Base-by-base conservation (phyloP, 1,284 basidiomycete species). In the Microbotryum silenes-acaulis region DNA sequence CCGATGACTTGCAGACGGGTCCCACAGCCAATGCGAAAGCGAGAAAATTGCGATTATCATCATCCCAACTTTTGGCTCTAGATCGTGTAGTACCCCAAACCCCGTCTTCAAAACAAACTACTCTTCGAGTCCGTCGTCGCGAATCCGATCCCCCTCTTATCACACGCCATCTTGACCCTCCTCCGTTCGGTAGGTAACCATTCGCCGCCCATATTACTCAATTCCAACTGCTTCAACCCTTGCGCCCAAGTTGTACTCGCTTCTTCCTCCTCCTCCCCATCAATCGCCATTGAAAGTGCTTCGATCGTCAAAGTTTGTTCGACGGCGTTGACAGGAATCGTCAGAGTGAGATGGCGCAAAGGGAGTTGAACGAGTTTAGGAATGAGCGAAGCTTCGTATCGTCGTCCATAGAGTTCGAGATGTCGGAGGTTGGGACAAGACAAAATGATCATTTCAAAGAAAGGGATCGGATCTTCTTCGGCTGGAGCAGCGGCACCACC, bases 381-480 rank as follows among this genome's bases (percentile, higher is more conserved):
- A 46, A 64, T 6, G 20, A 62, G 21, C 9, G 33, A 20, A 4
- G 21, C 14, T 4, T 21, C 18, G 29, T 56, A 62, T 4, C 60
- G 53, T 2, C 60, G 46, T 8, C 60, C 60, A 31, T 49, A 62
- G 16, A 64, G 51, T 47, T 64, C 60, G 60, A 64, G 46, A 12
- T 52, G 60, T 27, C 50, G 48, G 44, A 63, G 44, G 18, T 42
- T 16, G 20, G 59, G 62, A 23, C 23, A 47, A 27, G 48, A 49
- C 4, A 44, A 27, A 31, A 63, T 9, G 48, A 63, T 16, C 7
- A 21, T 25, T 8, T 31, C 49, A 52, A 63, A 63, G 62, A 63
- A 63, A 31, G 59, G 59, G 12, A 27, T 49, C 2, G 51, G 52
- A 8, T 42, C 37, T 12, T 42, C 16, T 12, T 42, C 37, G 14